Evolutionary conservation across 768 basidiomycete species (phyloP), one percentile per base, ranked within the genome.

Genomic region (Lactifluus subvellereus): DNA sequence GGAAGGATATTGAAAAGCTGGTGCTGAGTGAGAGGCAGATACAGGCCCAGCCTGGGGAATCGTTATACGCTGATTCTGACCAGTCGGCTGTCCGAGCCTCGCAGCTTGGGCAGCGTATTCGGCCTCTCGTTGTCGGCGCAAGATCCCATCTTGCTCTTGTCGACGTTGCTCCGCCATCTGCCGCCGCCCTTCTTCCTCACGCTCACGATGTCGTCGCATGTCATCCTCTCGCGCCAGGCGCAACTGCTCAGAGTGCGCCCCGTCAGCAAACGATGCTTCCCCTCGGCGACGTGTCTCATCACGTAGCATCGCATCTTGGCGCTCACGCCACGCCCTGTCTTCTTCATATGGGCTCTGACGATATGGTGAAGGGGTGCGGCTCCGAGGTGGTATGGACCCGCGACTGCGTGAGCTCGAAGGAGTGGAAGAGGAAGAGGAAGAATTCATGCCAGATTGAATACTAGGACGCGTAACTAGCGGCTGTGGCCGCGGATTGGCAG

Each of bases 71-170:
- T 47, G 65, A 69, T 49, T 76, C 74, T 45, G 77, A 79, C 37
- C 76, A 72, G 30, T 13, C 13, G 53, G 18, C 8, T 14, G 73
- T 51, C 63, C 63, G 59, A 50, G 13, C 49, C 72, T 67, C n/a
- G 71, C 70, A 48, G 71, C 67, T 20, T 69, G 66, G 1, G 74
- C 69, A 13, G 72, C 71, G 8, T 67, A 64, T 4, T 75, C 72
- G 0, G 75, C 64, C 68, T 87, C 86, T 54, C 80, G 80, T 69
- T 87, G 87, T 54, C 87, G 76, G 48, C 76, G 76, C 7, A 76
- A 61, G 61, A 88, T 84, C 0, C 79, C 84, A 10, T 84, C 83
- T 59, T 85, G 81, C 60, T 86, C 83, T 54, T 77, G 75, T 59
- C 73, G 76, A 59, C 80, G 74, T 67, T 78, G 78, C 62, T 78